phyloP scores from a whole-genome alignment of 1,139 yeast species.

The Kodamaea sp. region DNA sequence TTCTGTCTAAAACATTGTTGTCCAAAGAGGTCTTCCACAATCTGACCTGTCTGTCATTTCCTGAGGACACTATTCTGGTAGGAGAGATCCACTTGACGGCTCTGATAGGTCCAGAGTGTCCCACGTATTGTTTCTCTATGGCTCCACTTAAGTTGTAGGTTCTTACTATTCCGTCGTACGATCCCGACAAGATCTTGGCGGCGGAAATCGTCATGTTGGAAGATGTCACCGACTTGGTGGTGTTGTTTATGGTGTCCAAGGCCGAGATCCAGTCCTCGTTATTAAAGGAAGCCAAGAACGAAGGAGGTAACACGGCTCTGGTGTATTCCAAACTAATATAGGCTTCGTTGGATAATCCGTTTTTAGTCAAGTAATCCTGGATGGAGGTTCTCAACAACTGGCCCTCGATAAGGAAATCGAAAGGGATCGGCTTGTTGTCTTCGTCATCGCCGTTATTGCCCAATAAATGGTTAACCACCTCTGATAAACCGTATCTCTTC shows the following conservation, averaged over 20 bases:
- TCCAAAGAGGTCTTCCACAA: constrained; percentile 76
- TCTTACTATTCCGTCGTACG: constrained; percentile 92
- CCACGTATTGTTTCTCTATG: constrained; percentile 77
- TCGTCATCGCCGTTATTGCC: constrained; percentile 36
- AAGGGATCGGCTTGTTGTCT: constrained; percentile 70
- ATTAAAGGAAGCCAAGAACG: constrained; percentile 80
- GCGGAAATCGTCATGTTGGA: constrained; percentile 30
- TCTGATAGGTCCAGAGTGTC: constrained; percentile 86
- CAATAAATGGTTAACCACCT: constrained; percentile 87
- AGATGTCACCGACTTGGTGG: constrained; percentile 25
- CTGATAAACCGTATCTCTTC: constrained; percentile 90
- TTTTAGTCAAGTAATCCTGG: constrained; percentile 71
- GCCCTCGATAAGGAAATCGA: constrained; percentile 90
- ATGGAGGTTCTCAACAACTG: constrained; percentile 74
- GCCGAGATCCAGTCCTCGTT: constrained; percentile 97
- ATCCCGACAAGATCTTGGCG: constrained; percentile 76
- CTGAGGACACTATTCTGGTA: constrained; percentile 77
- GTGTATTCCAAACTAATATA: constrained; percentile 84
- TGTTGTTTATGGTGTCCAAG: constrained; percentile 51
- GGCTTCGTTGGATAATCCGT: constrained; percentile 84
- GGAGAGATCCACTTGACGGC: constrained; percentile 77
- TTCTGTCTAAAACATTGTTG: constrained; percentile 36
- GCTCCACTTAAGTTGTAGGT: constrained; percentile 86
- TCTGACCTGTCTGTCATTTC: constrained; percentile 86
- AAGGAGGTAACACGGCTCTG: constrained; percentile 90